Evolutionary conservation across 2,329 filamentous ascomycete genomes (phyloP).

Genomic region (Aspergillus glaucus): DNA sequence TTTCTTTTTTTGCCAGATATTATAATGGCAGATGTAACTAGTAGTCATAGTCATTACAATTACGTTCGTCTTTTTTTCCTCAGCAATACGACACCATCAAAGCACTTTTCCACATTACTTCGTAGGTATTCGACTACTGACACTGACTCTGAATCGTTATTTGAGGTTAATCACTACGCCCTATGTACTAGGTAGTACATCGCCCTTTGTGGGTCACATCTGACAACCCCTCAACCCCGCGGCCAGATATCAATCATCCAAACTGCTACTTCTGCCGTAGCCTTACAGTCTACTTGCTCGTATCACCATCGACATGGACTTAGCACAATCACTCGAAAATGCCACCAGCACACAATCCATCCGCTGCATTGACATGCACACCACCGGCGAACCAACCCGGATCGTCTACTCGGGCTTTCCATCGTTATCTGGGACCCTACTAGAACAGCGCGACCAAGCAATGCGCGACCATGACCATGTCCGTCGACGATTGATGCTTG

Average conservation of each 20-base stretch:
- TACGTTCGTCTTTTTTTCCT: too few species aligned
- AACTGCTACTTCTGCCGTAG: too few species aligned
- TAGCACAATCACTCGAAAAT: slow-evolving; percentile 6
- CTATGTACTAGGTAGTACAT: too few species aligned
- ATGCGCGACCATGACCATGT: slow-evolving; percentile 35
- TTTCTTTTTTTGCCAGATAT: neutral
- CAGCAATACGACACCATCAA: too few species aligned
- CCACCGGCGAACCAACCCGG: slow-evolving; percentile 45
- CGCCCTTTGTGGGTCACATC: too few species aligned
- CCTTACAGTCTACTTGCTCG: neutral
- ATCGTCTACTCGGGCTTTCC: slow-evolving; percentile 42
- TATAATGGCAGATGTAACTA: neutral
- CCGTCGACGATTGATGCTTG: slow-evolving; percentile 39
- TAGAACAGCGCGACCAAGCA: slow-evolving; percentile 36
- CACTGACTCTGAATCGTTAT: too few species aligned
- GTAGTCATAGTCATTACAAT: too few species aligned
- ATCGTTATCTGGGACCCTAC: slow-evolving; percentile 32
- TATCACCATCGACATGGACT: slow-evolving; percentile 9
- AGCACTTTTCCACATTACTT: too few species aligned
- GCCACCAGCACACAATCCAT: slow-evolving; percentile 10
- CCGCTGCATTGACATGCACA: slow-evolving; percentile 42
- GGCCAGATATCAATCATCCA: neutral
- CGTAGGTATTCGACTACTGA: too few species aligned
- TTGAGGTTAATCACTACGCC: too few species aligned
- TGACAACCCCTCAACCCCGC: too few species aligned